phyloP scores from a whole-genome alignment of 2,329 filamentous ascomycete genomes.

The Aureobasidium sp. region DNA sequence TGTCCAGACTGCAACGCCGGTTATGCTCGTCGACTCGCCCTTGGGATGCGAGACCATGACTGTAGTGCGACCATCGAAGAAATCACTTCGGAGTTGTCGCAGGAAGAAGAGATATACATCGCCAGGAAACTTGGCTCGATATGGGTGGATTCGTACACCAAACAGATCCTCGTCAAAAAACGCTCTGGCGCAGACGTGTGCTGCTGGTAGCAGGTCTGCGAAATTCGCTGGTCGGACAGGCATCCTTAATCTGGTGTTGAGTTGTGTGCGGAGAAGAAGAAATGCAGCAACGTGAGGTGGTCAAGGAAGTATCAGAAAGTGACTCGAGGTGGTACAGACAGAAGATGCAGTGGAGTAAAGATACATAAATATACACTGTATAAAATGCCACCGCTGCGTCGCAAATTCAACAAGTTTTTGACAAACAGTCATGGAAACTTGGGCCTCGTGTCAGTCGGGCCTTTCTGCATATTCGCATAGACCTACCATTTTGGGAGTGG shows the following conservation, averaged over 20 bases:
- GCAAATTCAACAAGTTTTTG: neutral
- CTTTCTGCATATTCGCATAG: neutral
- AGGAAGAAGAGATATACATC: slow-evolving; percentile 25
- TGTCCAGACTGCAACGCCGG: slow-evolving; percentile 24
- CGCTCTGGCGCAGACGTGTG: slow-evolving; percentile 22
- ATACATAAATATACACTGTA: too few relatives aligned
- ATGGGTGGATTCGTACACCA: slow-evolving; percentile 23
- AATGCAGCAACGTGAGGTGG: neutral
- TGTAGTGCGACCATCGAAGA: neutral
- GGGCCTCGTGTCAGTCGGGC: neutral
- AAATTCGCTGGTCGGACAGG: slow-evolving; percentile 23
- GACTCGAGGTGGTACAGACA: neutral
- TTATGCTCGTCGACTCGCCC: slow-evolving; percentile 13
- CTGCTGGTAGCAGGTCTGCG: slow-evolving; percentile 23
- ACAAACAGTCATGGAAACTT: neutral
- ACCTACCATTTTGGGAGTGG: neutral
- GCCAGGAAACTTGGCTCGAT: slow-evolving; percentile 21
- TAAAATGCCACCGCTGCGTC: neutral
- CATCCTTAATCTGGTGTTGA: slow-evolving; percentile 17
- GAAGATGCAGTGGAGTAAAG: neutral
- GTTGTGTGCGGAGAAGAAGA: neutral
- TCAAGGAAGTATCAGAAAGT: neutral
- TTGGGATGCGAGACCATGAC: slow-evolving; percentile 8
- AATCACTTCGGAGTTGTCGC: slow-evolving; percentile 19
- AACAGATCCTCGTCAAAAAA: slow-evolving; percentile 24